Base-by-base conservation (phyloP, 805 yeast species). In the Candida tallmaniae region DNA sequence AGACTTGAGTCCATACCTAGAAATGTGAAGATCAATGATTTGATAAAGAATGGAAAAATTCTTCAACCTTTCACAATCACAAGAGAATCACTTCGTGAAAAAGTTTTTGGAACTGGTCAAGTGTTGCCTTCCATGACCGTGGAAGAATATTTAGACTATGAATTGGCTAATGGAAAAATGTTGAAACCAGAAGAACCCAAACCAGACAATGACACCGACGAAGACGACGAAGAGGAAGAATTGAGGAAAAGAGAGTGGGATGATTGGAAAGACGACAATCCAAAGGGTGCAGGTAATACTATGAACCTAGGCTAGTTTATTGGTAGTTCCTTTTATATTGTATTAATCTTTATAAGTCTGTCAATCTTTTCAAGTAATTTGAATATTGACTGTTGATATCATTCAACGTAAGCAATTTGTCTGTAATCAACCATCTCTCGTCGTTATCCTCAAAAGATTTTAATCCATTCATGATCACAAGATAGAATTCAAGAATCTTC, bases 61-160 rank as follows among this genome's bases (percentile, higher is more conserved):
- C 57, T 84, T 21, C 74, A 83, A 46, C 97, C 97, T 8, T 93
- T 90, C 57, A 83, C 90, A 0, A 70, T 90, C 12, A 76, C 80
- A 7, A 70, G 76, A 39, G 76, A 76, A 23, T 75, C 80, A 29
- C 45, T 86, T 12, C 65, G 71, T 38, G 62, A 68, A 21, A 75
- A 80, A 47, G 96, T 89, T 0, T 78, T 75, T 46, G 96, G 97
- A 1, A 86, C 94, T 2, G 98, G 97, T 1, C 97, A 93, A 58
- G 78, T 73, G 17, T 68, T 90, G 19, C 98, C 98, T 2, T 86
- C 97, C 0, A 86, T 93, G 93, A 68, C 95, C 0, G 88, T 93
- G 0, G 98, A 93, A 44, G 97, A 93, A 47, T 80, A 83, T 41
- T 65, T 93, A 34, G 95, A 88, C 31, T 78, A 86, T 46, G 98